Evolutionary conservation across 2,329 filamentous ascomycete genomes (phyloP), one percentile per base, ranked within the genome.

Genomic region (Cladophialophora immunda): DNA sequence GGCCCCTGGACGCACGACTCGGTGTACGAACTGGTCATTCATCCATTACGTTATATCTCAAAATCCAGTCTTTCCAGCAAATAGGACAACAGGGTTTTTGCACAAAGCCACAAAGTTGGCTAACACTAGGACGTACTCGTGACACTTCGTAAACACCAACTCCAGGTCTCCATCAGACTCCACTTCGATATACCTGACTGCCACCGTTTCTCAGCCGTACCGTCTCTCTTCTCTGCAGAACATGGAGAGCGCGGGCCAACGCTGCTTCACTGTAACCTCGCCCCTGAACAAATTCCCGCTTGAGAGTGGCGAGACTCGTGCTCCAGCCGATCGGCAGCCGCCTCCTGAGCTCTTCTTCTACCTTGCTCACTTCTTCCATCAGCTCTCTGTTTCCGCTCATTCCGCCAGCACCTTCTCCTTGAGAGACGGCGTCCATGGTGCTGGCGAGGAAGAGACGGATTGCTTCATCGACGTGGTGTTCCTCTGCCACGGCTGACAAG

Each of bases 341-440:
- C 65, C 93, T 87, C 80, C 92, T 90, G 59, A 99, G 83, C 82
- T 98, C 95, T 17, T 93, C 89, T 80, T 98, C 95, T 4, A 98
- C 87, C 73, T 92, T 93, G 71, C 86, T 85, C 5, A 92, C 92
- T 78, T 98, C 95, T 58, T 97, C 93, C 79, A 96, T 94, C 64
- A 98, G 83, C 80, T 98, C 94, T 69, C 92, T 90, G 75, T 90
- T 93, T 41, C 92, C 92, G 55, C 65, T 60, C 36, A 70, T 66
- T 30, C 69, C 71, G 11, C 67, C 70, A 73, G 92, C 88, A 70
- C 90, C 92, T 72, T 91, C 90, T 67, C 94, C 94, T 75, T 97
- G 93, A 67, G 92, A 94, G 64, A 98, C 93, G 7, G 95, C 95
- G 76, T 99, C 94, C 95, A 99, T 98, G 65, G 95, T 99, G 3